A percentile compares a stretch with the other conserved stretches of the same genome.
These are phyloP conservation scores for Chaetomiaceae sp. DNA, from an alignment of 2,329 filamentous ascomycete species.

Conservation along the genomic window DNA sequence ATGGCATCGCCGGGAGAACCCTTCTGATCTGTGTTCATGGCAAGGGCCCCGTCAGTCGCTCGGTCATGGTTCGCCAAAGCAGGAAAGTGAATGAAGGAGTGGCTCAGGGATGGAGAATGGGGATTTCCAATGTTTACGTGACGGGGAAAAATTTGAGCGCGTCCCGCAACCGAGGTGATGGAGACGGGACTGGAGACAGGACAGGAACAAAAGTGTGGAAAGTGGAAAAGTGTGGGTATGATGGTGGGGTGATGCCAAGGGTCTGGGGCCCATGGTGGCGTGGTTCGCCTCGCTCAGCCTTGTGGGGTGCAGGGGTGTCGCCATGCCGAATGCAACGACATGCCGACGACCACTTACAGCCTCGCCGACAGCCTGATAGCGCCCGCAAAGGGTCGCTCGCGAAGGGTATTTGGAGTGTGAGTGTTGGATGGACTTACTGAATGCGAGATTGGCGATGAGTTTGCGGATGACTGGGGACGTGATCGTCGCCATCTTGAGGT, in stretches of 20 bases:
- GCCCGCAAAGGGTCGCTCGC: too few relatives aligned
- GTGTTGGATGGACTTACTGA: not conserved
- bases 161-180: conserved; percentile 4
- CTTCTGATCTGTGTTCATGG: conserved; percentile 1
- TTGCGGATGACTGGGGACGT: too few relatives aligned
- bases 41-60: conserved; percentile 2
- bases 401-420: not conserved
- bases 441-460: too few relatives aligned
- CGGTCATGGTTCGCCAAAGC: not conserved
- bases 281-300: conserved; percentile 3
- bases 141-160: conserved; percentile 9
- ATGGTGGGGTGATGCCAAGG: conserved; percentile 7
- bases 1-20: not conserved
- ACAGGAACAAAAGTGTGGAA: too few relatives aligned
- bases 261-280: not conserved
- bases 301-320: not conserved
- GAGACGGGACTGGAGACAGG: too few relatives aligned
- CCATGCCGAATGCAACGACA: too few relatives aligned
- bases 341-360: conserved; percentile 1
- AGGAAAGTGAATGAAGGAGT: too few relatives aligned
- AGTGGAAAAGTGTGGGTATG: too few relatives aligned
- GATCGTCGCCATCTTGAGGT: too few relatives aligned
- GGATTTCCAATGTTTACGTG: conserved; percentile 6
- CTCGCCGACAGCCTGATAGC: not conserved
- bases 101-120: too few relatives aligned